Base-by-base conservation (phyloP, 106 monocot species). In the Vanilla planifolia region DNA sequence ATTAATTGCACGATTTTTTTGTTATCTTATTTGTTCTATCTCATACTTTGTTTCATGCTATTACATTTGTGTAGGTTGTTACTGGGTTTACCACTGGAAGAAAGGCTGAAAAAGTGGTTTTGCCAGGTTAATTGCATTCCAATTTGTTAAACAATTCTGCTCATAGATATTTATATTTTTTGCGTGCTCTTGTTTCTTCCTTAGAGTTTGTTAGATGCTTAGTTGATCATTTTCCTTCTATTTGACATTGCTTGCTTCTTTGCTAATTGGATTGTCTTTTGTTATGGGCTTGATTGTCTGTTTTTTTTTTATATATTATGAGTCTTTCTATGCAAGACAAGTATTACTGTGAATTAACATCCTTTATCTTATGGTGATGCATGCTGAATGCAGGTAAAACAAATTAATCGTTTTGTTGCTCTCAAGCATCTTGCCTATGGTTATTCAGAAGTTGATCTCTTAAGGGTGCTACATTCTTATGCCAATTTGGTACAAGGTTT, bases 401-500 rank as follows among this genome's bases (percentile, higher is more conserved):
- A 81, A 56, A 67, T 93, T 11, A 85, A 75, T 65, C 72, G 67
- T 51, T 93, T 89, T 59, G 64, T 72, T 67, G 73, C 82, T 67
- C 66, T 93, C 5, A 77, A 56, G 68, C 70, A 85, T 81, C 78
- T 85, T 77, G 77, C 77, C 74, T 69, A 74, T 21, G 41, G 19
- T 14, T 32, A 46, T 5, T 67, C 82, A 8, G 28, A 51, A 34
- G 65, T 75, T 37, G 71, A 85, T 42, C 45, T 85, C 43, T 48
- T 93, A 7, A 62, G 66, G 50, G 22, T 75, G 41, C 73, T 93
- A 61, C 77, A 67, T 25, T 51, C 55, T 8, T 48, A 76, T 67
- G 88, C 89, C 63, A 44, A 66, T 77, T 75, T 89, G 61, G 79
- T 93, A 7, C 93, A 85, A 67, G 89, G 89, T 17, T 52, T 82